phyloP scores from a whole-genome alignment of 176 grass and related monocot genomes.

The Tillandsia leiboldiana region DNA sequence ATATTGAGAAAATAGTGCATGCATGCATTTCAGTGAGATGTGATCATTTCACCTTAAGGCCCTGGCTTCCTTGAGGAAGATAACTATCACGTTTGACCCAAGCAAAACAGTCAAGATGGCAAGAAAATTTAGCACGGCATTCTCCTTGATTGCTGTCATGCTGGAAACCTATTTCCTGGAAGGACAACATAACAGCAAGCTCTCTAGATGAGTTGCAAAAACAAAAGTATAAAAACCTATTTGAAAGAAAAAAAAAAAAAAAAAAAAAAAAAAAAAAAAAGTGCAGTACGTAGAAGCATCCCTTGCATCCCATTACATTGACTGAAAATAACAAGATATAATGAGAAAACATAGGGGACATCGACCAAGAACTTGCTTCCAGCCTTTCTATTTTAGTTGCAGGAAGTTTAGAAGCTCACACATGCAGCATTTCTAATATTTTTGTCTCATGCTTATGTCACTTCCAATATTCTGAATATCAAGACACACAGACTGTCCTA shows the following conservation, averaged over 20 bases:
- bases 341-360: neutral
- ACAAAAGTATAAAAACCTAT: neutral
- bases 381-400: neutral
- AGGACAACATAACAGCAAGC: constrained; percentile 20
- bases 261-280: neutral
- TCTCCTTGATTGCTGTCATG: constrained; percentile 87
- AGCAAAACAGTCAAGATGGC: constrained; percentile 97
- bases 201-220: neutral
- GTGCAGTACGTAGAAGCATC: neutral
- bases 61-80: constrained; percentile 97
- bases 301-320: neutral
- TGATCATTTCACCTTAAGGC: constrained; percentile 69
- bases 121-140: constrained; percentile 96
- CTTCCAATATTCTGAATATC: neutral
- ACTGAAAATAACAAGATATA: neutral
- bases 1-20: neutral
- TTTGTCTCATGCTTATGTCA: neutral
- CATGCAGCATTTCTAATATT: neutral
- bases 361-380: neutral
- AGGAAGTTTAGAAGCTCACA: neutral
- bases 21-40: neutral
- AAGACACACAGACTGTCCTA: neutral
- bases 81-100: constrained; percentile 99
- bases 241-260: neutral
- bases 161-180: constrained; percentile 91